Evolutionary conservation across 805 yeast genomes (phyloP).

Genomic region (Wickerhamiella vanderwaltii): DNA sequence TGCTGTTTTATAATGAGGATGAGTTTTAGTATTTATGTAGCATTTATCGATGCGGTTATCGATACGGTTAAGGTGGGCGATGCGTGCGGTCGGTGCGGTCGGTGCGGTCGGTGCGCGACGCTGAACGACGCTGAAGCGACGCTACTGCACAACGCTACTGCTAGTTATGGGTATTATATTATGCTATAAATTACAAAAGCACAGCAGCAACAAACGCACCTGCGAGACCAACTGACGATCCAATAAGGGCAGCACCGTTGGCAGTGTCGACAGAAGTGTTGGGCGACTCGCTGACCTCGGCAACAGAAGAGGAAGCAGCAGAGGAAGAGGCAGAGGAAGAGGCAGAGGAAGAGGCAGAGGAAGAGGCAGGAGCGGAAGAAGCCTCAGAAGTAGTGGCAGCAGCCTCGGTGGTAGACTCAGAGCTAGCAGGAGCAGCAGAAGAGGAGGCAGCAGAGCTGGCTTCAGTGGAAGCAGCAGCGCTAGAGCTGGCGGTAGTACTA

Average conservation of each 20-base stretch:
- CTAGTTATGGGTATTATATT: too few species aligned
- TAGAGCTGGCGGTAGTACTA: constrained; percentile 9
- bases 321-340: not conserved
- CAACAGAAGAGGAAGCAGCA: not conserved
- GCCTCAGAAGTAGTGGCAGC: constrained; percentile 5
- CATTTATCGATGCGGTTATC: too few species aligned
- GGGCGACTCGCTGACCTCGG: not conserved
- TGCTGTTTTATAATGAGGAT: constrained; percentile 54
- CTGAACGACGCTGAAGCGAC: too few species aligned
- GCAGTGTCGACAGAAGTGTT: constrained; percentile 7
- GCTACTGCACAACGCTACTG: too few species aligned
- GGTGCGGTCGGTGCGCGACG: too few species aligned
- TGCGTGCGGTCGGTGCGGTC: too few species aligned
- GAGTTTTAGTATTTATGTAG: too few species aligned
- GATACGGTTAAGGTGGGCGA: too few species aligned
- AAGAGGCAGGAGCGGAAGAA: constrained; percentile 12
- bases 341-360: constrained; percentile 1
- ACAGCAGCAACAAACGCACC: constrained; percentile 9
- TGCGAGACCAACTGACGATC: constrained; percentile 7
- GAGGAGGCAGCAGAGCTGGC: constrained; percentile 12
- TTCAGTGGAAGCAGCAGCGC: not conserved
- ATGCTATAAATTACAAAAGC: constrained; percentile 5
- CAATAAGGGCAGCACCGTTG: constrained; percentile 8
- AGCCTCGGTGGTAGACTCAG: constrained; percentile 3
- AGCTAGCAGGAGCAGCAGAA: constrained; percentile 3